Evolutionary conservation across 2,329 filamentous ascomycete genomes (phyloP), one percentile per base, ranked within the genome.

Genomic region (Karstenula rhodostoma): DNA sequence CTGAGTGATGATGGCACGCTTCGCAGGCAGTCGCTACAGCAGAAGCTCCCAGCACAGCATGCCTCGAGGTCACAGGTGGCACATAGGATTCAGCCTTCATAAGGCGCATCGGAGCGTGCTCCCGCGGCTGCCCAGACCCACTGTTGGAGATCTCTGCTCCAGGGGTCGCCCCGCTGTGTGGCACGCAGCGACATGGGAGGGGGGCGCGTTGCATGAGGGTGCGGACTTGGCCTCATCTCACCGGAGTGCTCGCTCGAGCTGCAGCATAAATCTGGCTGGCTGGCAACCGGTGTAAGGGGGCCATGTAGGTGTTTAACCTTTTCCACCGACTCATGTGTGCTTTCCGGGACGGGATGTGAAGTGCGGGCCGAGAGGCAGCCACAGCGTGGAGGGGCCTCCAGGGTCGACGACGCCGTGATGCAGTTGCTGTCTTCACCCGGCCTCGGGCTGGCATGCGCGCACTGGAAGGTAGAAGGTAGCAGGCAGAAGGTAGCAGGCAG

Each of bases 141-240:
- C 37, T n/a, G 37, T 19, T n/a, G 37, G 37, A 19, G 37, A 40
- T 40, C 37, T 40, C 37, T 40, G 37, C 37, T 40, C 35, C 17
- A n/a, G 35, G 35, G 35, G 35, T 40, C 35, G 35, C 59, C 67
- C 63, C 66, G 67, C 67, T 40, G 32, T 25, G 15, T 32, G 27
- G 10, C 48, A 32, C 29, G 29, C 29, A 32, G 29, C 29, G 29
- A 32, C 29, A 43, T 37, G 50, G 50, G 69, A 62, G n/a, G n/a
- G n/a, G n/a, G n/a, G n/a, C n/a, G 67, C 62, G 67, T 62, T 62
- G 60, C 59, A 66, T 32, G 29, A 65, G 64, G 66, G 64, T 59
- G 57, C 58, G 60, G 67, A 48, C 25, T 13, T n/a, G 2, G 58
- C 60, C 57, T 32, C 29, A 5, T 32, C 29, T 32, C 29, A 51